Evolutionary conservation across 257 asterid species (phyloP), one percentile per base, ranked within the genome.

Genomic region (Orobanche coerulescens): DNA sequence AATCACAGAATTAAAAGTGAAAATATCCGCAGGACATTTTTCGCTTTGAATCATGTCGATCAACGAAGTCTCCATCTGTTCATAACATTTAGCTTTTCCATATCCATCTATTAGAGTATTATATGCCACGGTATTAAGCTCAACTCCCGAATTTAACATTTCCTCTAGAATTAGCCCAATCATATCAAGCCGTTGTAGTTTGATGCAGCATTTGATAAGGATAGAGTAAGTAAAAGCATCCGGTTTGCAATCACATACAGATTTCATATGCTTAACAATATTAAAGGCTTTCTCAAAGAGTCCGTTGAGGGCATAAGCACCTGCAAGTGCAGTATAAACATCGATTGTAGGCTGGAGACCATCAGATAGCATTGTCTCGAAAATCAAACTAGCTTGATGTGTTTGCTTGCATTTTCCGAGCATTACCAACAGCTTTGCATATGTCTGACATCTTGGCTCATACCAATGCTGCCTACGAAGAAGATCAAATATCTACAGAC

Each of bases 371-470:
- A 92, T 77, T 61, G 69, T 64, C 67, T 88, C 94, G 20, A 84
- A 84, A 28, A 92, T 86, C 50, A 88, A 58, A 65, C 66, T 70
- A 61, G 96, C 93, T 65, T 84, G 79, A 62, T 75, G 66, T 39
- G 96, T 85, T 77, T 82, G 89, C 77, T 74, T 80, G 83, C 95
- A 82, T 73, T 84, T 92, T 42, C 96, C 94, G n/a, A 92, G 91
- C 98, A 88, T 86, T 49, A 84, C 87, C 64, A 88, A 66, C 37
- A 92, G 72, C 81, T 82, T 88, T 6, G 90, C 63, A 71, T 88
- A 92, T 13, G 95, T 82, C 71, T 76, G 88, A 49, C 78, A 42
- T 77, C 84, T 76, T 20, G 96, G 86, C 73, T 78, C 80, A 48
- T 92, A 92, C 98, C 96, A 88, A 2, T 66, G 87, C 53, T 92